Conservation (phyloP, 2,329 filamentous ascomycete genomes). For the Lachnellula subtilissima region DNA sequence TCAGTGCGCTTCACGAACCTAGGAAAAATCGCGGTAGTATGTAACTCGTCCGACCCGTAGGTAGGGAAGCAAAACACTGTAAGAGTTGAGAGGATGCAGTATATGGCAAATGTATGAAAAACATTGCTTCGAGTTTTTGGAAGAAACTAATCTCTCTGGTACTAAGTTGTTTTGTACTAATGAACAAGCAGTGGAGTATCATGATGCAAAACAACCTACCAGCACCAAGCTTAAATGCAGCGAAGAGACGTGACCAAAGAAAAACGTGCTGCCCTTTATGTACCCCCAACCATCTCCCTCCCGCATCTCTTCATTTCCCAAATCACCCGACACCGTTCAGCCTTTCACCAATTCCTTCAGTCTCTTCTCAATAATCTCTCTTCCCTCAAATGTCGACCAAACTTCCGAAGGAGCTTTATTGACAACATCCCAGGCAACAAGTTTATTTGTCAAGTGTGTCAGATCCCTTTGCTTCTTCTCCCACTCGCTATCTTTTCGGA, state of each 20-base stretch:
- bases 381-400: conserved; percentile 71
- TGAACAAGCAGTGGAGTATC: background rate
- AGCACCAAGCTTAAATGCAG: conserved; percentile 1
- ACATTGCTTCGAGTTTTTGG: background rate
- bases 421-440: conserved; percentile 82
- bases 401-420: conserved; percentile 79
- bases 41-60: conserved; percentile 3
- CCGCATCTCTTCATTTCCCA: background rate
- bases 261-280: background rate
- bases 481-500: conserved; percentile 67
- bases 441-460: conserved; percentile 71
- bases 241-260: background rate
- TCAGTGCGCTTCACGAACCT: conserved; percentile 1
- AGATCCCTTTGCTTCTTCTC: conserved; percentile 80
- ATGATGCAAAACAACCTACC: background rate
- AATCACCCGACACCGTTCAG: background rate
- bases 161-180: background rate
- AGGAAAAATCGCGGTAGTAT: conserved; percentile 1
- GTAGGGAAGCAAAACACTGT: background rate
- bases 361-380: conserved; percentile 72
- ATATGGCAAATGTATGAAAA: background rate
- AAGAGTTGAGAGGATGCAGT: background rate
- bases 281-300: background rate
- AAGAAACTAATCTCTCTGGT: background rate
- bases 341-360: conserved; percentile 59